Base-by-base conservation (phyloP, 1,139 yeast species). In the Pichia inconspicua region DNA sequence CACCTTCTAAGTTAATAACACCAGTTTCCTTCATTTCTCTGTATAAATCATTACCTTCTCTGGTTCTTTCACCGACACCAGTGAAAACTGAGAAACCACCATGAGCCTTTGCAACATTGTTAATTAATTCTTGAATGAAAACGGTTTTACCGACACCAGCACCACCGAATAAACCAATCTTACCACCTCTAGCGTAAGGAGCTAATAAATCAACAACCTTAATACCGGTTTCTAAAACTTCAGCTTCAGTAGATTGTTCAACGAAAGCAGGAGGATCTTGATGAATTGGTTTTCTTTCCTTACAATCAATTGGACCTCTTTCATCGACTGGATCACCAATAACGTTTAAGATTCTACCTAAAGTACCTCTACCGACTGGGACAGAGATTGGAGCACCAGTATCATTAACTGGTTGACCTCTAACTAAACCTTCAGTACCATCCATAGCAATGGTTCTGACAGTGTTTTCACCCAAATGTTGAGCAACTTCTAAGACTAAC, bases 91-190 rank as follows among this genome's bases (percentile, higher is more conserved):
- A 92, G 95, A 90, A 92, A 85, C 98, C 98, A 88, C 98, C 98
- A 74, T 92, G 98, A 67, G 98, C 98, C 82, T 90, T 92, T 73
- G 98, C 98, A 70, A 92, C 92, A 83, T 92, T 92, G 89, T 92
- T 90, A 75, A 92, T 92, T 80, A 92, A 84, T 79, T 92, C 98
- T 82, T 92, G 98, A 77, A 92, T 92, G 77, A 92, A 92, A 60
- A 92, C 98, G 74, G 98, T 92, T 79, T 92, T 92, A 79, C 98
- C 98, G 88, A 92, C 98, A 90, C 98, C 98, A 75, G 98, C 98
- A 90, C 98, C 98, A 81, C 98, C 98, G 86, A 92, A 92, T 71
- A 92, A 84, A 83, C 98, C 98, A 87, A 92, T 92, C 84, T 92
- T 92, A 87, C 98, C 98, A 86, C 98, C 98, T 86, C 97, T 90